A percentile compares a stretch with the other conserved stretches of the same genome.
Evolutionary conservation across 2,329 filamentous ascomycete genomes (phyloP).

Genomic region (Alternaria solani): DNA sequence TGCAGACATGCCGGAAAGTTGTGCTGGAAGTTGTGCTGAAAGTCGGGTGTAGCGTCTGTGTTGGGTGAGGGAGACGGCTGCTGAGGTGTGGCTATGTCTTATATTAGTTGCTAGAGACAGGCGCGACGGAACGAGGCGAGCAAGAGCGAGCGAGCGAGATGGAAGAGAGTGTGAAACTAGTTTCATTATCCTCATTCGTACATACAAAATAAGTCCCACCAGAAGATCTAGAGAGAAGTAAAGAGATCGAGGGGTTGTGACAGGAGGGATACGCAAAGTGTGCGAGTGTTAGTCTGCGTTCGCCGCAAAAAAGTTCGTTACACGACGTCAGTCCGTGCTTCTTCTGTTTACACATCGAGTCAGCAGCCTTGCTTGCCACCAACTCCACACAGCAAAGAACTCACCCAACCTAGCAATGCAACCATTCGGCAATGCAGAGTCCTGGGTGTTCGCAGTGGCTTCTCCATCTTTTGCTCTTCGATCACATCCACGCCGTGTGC

Average conservation of each 20-base stretch:
- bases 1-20: slow-evolving; percentile 28
- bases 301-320: slow-evolving; percentile 12
- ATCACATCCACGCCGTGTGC: neutral
- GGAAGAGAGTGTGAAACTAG: slow-evolving; percentile 32
- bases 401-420: neutral
- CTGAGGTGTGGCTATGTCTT: slow-evolving; percentile 19
- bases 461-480: neutral
- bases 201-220: slow-evolving; percentile 29
- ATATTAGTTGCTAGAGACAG: slow-evolving; percentile 32
- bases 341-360: slow-evolving; percentile 2
- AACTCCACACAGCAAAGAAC: neutral
- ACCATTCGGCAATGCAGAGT: too few relatives aligned
- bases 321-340: slow-evolving; percentile 18
- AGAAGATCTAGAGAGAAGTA: slow-evolving; percentile 14
- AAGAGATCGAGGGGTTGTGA: slow-evolving; percentile 8
- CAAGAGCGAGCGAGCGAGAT: slow-evolving; percentile 28
- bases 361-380: slow-evolving; percentile 2
- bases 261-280: neutral
- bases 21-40: slow-evolving; percentile 9
- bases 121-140: slow-evolving; percentile 24
- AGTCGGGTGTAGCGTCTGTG: slow-evolving; percentile 20
- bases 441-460: neutral
- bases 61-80: slow-evolving; percentile 20
- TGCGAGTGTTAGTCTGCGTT: slow-evolving; percentile 2
- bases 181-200: slow-evolving; percentile 37